Evolutionary conservation across 2,329 filamentous ascomycete genomes (phyloP).

Genomic region (Botrytis paeoniae): DNA sequence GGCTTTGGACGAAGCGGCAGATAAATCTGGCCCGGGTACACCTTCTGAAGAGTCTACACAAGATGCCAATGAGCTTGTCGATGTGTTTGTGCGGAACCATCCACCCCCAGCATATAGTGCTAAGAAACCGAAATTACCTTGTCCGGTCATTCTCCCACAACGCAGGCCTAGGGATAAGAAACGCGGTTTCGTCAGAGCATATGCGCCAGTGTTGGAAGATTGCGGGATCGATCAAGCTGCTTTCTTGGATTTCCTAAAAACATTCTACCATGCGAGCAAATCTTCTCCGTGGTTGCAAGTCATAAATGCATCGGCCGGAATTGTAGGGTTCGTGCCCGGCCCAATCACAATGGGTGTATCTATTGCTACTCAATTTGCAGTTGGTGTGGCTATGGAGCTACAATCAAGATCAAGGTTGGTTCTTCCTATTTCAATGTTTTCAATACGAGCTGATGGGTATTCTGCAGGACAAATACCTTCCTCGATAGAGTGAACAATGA

Average conservation of each 20-base stretch:
- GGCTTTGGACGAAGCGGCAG: slow-evolving; percentile 31
- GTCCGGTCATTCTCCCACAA: slow-evolving; percentile 52
- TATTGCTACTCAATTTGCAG: slow-evolving; percentile 44
- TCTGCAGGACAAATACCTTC: slow-evolving; percentile 45
- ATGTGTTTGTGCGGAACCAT: slow-evolving; percentile 26
- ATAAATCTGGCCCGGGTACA: not conserved
- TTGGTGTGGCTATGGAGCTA: slow-evolving; percentile 42
- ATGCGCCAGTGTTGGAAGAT: slow-evolving; percentile 48
- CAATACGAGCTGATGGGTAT: slow-evolving; percentile 16
- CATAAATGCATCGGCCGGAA: slow-evolving; percentile 43
- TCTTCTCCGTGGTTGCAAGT: slow-evolving; percentile 42
- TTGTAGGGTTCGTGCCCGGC: slow-evolving; percentile 38
- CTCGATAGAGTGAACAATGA: slow-evolving; percentile 54
- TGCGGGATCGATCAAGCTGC: slow-evolving; percentile 47
- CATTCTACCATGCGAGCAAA: slow-evolving; percentile 45
- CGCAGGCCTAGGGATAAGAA: slow-evolving; percentile 47
- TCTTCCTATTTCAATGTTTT: not conserved
- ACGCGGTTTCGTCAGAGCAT: slow-evolving; percentile 53
- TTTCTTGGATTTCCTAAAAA: slow-evolving; percentile 49
- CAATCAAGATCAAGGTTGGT: slow-evolving; percentile 28
- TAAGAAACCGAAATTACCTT: slow-evolving; percentile 34
- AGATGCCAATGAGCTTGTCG: slow-evolving; percentile 21
- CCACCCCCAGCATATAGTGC: slow-evolving; percentile 25
- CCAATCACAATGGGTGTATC: slow-evolving; percentile 45
- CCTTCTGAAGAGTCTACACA: slow-evolving; percentile 15